A percentile compares a stretch with the other conserved stretches of the same genome.
Conservation (phyloP, 768 basidiomycete genomes). For the Lactarius psammicola region DNA sequence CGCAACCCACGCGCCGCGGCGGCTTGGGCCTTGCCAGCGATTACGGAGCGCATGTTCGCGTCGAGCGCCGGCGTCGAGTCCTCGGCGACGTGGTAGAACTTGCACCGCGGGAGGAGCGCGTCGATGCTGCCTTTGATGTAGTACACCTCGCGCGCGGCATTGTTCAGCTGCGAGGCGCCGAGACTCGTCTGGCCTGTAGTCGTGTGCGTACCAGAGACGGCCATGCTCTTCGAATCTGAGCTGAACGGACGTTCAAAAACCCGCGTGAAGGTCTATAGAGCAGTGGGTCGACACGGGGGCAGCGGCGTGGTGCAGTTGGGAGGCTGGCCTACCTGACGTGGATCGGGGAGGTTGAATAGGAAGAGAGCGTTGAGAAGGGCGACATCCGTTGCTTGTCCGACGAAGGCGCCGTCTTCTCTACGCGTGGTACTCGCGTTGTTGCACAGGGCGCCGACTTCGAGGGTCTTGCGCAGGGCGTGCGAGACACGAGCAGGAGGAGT, state of each 20-base stretch:
- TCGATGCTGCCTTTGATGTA: conserved; percentile 95
- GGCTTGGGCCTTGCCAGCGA: conserved; percentile 66
- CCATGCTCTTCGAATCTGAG: conserved; percentile 94
- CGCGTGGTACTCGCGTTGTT: conserved; percentile 73
- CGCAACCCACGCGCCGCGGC: conserved; percentile 77
- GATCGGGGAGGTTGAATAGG: conserved; percentile 64
- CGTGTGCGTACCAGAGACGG: conserved; percentile 71
- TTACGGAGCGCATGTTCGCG: conserved; percentile 58
- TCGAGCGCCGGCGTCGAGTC: conserved; percentile 85
- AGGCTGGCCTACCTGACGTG: conserved; percentile 56
- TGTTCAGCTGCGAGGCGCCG: conserved; percentile 32
- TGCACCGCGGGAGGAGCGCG: conserved; percentile 79
- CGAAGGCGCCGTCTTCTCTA: conserved; percentile 68
- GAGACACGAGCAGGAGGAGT: conserved; percentile 45
- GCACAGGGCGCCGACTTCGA: conserved; percentile 84
- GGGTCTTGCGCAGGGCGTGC: conserved; percentile 66
- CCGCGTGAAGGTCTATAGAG: conserved; percentile 59
- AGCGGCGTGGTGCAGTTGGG: background rate
- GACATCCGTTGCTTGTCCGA: conserved; percentile 93
- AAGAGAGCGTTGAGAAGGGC: conserved; percentile 81
- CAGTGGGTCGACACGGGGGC: background rate
- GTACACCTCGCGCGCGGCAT: conserved; percentile 63
- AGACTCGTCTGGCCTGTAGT: conserved; percentile 34
- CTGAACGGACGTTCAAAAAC: conserved; percentile 85
- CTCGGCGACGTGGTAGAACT: conserved; percentile 86